Evolutionary conservation across 2,329 filamentous ascomycete genomes (phyloP).

Genomic region (Orbilia brochopaga): DNA sequence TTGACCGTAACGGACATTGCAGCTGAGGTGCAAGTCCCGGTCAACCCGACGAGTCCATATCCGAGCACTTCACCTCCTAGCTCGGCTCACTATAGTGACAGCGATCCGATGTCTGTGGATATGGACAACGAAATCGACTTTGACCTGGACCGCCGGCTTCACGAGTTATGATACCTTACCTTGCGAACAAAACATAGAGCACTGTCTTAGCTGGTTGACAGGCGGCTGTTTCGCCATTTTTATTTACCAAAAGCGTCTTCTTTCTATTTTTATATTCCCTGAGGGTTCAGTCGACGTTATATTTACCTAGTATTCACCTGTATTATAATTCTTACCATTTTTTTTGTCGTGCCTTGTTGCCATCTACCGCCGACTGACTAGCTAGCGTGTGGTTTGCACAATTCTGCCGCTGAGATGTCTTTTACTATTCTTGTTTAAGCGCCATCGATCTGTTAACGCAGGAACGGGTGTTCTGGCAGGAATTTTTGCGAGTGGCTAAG

Average conservation of each 20-base stretch:
- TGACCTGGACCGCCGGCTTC: not conserved
- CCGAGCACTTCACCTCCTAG: slow-evolving; percentile 41
- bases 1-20: slow-evolving; percentile 44
- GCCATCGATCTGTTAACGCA: slow-evolving; percentile 3
- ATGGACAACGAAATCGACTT: slow-evolving; percentile 15
- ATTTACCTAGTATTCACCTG: no score
- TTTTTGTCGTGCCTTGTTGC: no score
- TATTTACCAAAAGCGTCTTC: not conserved
- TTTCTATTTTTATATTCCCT: no score
- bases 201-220: not conserved
- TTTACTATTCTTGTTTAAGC: not conserved
- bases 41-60: slow-evolving; percentile 34
- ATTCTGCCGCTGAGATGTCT: not conserved
- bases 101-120: slow-evolving; percentile 30
- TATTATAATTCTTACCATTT: no score
- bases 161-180: slow-evolving; percentile 10
- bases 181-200: not conserved
- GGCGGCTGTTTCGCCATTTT: not conserved
- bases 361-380: no score
- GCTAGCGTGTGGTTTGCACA: no score
- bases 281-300: no score
- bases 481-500: not conserved
- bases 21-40: slow-evolving; percentile 42
- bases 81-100: slow-evolving; percentile 20
- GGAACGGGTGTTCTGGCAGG: not conserved